Conservation (phyloP, 345 rosid species). For the Hevea brasiliensis region DNA sequence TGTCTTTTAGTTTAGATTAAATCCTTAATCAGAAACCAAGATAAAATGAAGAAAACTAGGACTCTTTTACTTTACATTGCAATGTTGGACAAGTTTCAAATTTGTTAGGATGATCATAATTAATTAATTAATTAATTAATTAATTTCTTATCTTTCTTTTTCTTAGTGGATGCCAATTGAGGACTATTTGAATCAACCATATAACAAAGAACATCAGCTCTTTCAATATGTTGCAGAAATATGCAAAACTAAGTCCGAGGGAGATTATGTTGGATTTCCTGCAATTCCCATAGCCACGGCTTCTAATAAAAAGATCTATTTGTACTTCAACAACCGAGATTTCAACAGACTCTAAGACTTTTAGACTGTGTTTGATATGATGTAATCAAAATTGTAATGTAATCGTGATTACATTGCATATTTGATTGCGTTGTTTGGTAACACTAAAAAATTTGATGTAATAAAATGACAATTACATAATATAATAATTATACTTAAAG, state of each 20-base stretch:
- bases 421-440: too few species aligned
- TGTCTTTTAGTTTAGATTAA: too few species aligned
- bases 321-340: slow-evolving; percentile 49
- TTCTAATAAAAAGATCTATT: slow-evolving; percentile 40
- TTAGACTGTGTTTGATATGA: too few species aligned
- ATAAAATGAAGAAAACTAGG: too few species aligned
- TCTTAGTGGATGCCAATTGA: slow-evolving; percentile 69
- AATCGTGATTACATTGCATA: too few species aligned
- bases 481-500: too few species aligned
- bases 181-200: slow-evolving; percentile 62
- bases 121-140: not conserved
- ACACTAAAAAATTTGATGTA: too few species aligned
- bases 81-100: not conserved
- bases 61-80: too few species aligned
- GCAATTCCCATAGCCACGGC: slow-evolving; percentile 37
- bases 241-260: slow-evolving; percentile 47
- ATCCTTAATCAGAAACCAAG: too few species aligned
- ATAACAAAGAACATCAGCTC: slow-evolving; percentile 33
- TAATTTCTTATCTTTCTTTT: not conserved
- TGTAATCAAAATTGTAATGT: too few species aligned
- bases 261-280: slow-evolving; percentile 49
- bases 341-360: not conserved
- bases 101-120: not conserved
- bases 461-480: too few species aligned
- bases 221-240: slow-evolving; percentile 53